Percentiles rank a stretch among this genome's conserved stretches.
phyloP scores from a whole-genome alignment of 495 filamentous ascomycete genomes.

The Talaromyces proteolyticus region DNA sequence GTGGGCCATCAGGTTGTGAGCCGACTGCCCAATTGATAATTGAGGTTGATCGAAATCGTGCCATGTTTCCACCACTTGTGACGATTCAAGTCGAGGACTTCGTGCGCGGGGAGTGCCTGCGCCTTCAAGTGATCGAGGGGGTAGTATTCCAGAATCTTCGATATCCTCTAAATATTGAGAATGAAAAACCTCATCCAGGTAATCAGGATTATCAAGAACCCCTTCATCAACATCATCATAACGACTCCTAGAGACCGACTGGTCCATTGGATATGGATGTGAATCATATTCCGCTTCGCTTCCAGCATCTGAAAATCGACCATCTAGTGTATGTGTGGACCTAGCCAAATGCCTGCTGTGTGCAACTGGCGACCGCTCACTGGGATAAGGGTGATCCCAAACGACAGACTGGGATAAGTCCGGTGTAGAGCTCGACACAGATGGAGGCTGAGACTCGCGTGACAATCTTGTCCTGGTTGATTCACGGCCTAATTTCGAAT shows the following conservation, averaged over 20 bases:
- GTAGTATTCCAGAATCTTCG: slow-evolving; percentile 14
- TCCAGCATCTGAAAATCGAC: slow-evolving; percentile 39
- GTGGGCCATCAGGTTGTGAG: not conserved
- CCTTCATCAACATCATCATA: slow-evolving; percentile 26
- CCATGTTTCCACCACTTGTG: slow-evolving; percentile 3
- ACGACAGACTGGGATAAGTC: slow-evolving; percentile 40
- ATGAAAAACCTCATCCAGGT: slow-evolving; percentile 43
- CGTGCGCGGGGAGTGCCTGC: slow-evolving; percentile 12
- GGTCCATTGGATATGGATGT: slow-evolving; percentile 26
- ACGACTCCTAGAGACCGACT: slow-evolving; percentile 17
- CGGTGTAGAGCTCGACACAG: slow-evolving; percentile 19
- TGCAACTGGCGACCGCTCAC: not conserved
- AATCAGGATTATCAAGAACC: slow-evolving; percentile 39
- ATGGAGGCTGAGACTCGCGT: slow-evolving; percentile 17
- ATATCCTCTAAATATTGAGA: slow-evolving; percentile 36
- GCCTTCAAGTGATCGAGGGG: slow-evolving; percentile 2
- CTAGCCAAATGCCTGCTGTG: slow-evolving; percentile 14
- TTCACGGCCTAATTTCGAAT: slow-evolving; percentile 29
- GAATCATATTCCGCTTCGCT: slow-evolving; percentile 23
- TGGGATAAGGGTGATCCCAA: slow-evolving; percentile 17
- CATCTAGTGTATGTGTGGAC: slow-evolving; percentile 32
- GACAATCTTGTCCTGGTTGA: slow-evolving; percentile 27
- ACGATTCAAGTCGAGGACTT: slow-evolving; percentile 5
- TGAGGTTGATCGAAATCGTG: slow-evolving; percentile 5
- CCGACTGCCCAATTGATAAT: not conserved